Conservation (phyloP, 371 early-diverging fungal genomes). For the Funneliformis caledonium region DNA sequence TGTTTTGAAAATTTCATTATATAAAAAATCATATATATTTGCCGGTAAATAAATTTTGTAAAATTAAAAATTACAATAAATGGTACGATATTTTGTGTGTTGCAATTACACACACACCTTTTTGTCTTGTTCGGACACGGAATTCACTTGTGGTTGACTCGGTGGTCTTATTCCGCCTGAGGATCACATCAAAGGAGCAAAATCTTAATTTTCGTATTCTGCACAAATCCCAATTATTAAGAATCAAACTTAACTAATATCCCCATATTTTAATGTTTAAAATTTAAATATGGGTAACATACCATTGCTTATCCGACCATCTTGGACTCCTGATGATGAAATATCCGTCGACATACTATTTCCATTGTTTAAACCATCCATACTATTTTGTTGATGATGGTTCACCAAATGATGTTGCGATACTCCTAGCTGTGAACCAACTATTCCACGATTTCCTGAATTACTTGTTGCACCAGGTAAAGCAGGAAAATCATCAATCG, state of each 20-base stretch:
- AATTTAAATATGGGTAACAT: constrained; percentile 10
- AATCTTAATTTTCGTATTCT: constrained; percentile 20
- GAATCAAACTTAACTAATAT: constrained; percentile 18
- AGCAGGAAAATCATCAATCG: constrained; percentile 34
- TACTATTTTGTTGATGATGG: constrained; percentile 17
- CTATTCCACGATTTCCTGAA: constrained; percentile 6
- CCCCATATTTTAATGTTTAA: background rate
- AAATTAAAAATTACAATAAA: constrained; percentile 9
- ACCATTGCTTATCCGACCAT: constrained; percentile 31
- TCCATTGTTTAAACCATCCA: constrained; percentile 28
- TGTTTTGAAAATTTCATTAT: background rate
- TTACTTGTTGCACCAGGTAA: constrained; percentile 28
- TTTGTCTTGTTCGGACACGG: constrained; percentile 37
- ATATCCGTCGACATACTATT: constrained; percentile 7
- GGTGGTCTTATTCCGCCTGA: constrained; percentile 36
- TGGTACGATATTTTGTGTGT: background rate
- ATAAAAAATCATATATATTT: background rate
- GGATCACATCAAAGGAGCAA: constrained; percentile 7
- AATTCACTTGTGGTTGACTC: constrained; percentile 32
- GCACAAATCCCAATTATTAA: constrained; percentile 2
- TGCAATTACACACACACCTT: constrained; percentile 12
- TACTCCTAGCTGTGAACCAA: background rate
- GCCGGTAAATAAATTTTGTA: background rate
- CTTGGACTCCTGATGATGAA: constrained; percentile 11
- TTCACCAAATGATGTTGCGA: constrained; percentile 24